phyloP scores from a whole-genome alignment of 169 alveolate genomes.

The Perkinsus marinus region DNA sequence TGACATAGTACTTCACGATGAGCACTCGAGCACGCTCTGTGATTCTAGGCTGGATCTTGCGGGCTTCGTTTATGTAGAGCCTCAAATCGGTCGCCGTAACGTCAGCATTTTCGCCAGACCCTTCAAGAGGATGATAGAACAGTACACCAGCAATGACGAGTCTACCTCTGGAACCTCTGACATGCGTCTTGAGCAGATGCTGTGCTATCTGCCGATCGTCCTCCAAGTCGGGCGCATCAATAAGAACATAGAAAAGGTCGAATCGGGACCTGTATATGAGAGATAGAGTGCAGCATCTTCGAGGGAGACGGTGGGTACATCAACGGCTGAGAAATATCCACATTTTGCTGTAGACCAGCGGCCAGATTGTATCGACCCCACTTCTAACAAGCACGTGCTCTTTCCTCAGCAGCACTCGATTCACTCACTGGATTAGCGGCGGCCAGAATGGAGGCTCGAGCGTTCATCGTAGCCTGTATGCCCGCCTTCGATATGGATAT shows the following conservation, averaged over 20 bases:
- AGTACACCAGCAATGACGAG: conserved; percentile 9
- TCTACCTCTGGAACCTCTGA: conserved; percentile 5
- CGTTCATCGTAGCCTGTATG: conserved; percentile 90
- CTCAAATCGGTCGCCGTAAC: conserved; percentile 64
- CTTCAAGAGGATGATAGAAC: no score
- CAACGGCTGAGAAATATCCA: conserved; percentile 87
- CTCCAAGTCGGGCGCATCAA: conserved; percentile 75
- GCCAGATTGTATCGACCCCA: not conserved
- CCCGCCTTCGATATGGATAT: conserved; percentile 95
- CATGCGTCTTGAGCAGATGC: conserved; percentile 25
- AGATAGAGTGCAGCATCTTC: not conserved
- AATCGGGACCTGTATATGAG: conserved; percentile 42
- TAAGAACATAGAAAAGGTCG: conserved; percentile 82
- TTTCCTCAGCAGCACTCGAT: conserved; percentile 76
- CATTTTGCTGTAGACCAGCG: conserved; percentile 39
- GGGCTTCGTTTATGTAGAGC: conserved; percentile 74
- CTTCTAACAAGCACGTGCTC: conserved; percentile 27
- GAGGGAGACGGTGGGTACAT: conserved; percentile 39
- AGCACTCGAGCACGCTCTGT: conserved; percentile 75
- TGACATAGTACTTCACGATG: conserved; percentile 72
- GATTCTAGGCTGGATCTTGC: conserved; percentile 74
- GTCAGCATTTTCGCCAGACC: not conserved
- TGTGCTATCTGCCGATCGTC: conserved; percentile 67
- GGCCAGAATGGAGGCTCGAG: conserved; percentile 93
- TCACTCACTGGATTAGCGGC: conserved; percentile 95